phyloP scores from a whole-genome alignment of 768 basidiomycete genomes.

The Cystofilobasidium ferigula region DNA sequence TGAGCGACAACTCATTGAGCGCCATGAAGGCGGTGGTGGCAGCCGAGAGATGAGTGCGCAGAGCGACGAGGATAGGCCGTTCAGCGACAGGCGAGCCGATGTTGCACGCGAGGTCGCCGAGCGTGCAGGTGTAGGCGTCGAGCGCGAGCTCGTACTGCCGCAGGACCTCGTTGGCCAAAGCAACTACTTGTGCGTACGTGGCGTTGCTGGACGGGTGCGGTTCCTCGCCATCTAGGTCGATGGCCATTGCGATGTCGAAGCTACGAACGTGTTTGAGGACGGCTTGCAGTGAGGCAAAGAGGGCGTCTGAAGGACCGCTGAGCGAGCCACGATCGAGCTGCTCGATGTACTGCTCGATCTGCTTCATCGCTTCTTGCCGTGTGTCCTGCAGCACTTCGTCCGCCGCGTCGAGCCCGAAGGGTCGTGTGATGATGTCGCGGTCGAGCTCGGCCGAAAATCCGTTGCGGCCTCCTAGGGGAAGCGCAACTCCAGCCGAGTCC shows the following conservation, averaged over 20 bases:
- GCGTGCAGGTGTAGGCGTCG: conserved; percentile 4
- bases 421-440: conserved; percentile 21
- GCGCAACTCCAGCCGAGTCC: conserved; percentile 24
- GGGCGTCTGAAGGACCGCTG: background rate
- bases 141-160: conserved; percentile 28
- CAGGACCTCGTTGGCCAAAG: conserved; percentile 29
- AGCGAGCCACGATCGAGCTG: background rate
- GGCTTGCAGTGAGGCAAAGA: conserved; percentile 15
- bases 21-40: conserved; percentile 16
- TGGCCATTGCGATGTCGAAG: conserved; percentile 33
- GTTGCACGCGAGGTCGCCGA: conserved; percentile 2
- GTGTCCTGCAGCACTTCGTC: conserved; percentile 1
- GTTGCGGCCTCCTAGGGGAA: conserved; percentile 28
- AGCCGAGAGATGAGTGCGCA: background rate
- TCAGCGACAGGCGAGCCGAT: background rate
- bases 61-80: background rate
- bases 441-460: conserved; percentile 22
- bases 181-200: conserved; percentile 30
- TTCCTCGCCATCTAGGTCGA: conserved; percentile 36
- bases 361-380: background rate
- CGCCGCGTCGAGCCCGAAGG: conserved; percentile 14
- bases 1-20: conserved; percentile 26
- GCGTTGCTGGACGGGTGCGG: conserved; percentile 24
- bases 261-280: conserved; percentile 16
- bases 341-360: background rate